Base-by-base conservation (phyloP, 23 red algal genomes). In the Gracilaria vermiculophylla region DNA sequence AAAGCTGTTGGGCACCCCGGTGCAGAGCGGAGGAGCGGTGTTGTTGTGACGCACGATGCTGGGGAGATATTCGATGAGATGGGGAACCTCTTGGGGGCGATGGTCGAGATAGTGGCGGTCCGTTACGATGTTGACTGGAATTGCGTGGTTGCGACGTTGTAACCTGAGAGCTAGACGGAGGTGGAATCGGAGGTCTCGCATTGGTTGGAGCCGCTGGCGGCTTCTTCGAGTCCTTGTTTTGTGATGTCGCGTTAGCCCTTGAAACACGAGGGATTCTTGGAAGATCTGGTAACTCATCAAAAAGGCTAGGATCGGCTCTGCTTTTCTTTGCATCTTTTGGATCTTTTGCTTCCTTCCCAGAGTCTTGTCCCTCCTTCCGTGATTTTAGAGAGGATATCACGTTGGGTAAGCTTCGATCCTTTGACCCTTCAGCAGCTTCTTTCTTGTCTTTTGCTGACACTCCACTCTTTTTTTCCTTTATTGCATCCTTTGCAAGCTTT, bases 171-270 rank as follows among this genome's bases (percentile, higher is more conserved):
- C 3, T 73, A 12, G 67, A 16, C 4, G n/a, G 17, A 27, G 67
- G 67, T 8, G 67, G 67, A 17, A 73, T 73, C 15, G 67, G 67
- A 73, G 67, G 67, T 73, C 67, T 73, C 1, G 67, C 67, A 47
- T 73, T 73, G 28, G 67, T 48, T 27, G 67, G 39, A 47, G 67
- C 42, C 16, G 39, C 35, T 33, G 67, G 6, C 2, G 67, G 39
- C 23, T 27, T 48, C 23, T 73, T 47, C 23, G 67, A 47, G 42
- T 73, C 67, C 40, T 73, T 42, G 42, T 48, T 73, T 34, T 73
- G 67, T 24, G 36, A 28, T 28, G 67, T 28, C 20, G 67, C 23
- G 9, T 73, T 73, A 19, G 47, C n/a, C 36, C 15, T 42, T 42
- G 64, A 40, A 42, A 70, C 64, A 45, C 67, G 36, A 28, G 67